Evolutionary conservation across 2,329 filamentous ascomycete species (phyloP).

Genomic region (Pseudopithomyces maydicus): DNA sequence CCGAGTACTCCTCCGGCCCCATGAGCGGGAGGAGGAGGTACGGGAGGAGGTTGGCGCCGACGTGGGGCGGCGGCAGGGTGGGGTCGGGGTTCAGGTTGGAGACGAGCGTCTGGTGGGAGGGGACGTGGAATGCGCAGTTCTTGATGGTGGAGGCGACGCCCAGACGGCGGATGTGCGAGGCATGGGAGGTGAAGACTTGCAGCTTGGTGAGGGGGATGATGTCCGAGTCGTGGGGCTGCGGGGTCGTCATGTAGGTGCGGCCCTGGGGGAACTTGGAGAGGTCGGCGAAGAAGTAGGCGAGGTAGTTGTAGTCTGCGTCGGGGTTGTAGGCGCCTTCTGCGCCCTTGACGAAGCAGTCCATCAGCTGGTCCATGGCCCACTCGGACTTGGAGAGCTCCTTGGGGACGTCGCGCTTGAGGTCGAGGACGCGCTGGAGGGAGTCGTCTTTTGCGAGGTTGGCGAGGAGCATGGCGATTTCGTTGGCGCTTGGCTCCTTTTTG

Average conservation of each 20-base stretch:
- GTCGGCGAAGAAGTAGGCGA: slow-evolving; percentile 93
- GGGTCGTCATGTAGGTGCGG: slow-evolving; percentile 73
- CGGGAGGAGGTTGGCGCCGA: slow-evolving; percentile 79
- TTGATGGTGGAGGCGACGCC: slow-evolving; percentile 98
- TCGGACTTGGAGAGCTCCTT: slow-evolving; percentile 73
- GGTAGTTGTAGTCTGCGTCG: slow-evolving; percentile 85
- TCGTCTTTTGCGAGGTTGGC: slow-evolving; percentile 89
- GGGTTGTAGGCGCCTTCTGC: slow-evolving; percentile 83
- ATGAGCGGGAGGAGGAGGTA: slow-evolving; percentile 89
- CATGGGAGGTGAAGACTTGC: slow-evolving; percentile 91
- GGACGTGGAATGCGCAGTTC: slow-evolving; percentile 84
- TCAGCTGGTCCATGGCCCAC: slow-evolving; percentile 82
- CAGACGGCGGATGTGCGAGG: slow-evolving; percentile 79
- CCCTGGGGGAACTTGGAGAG: slow-evolving; percentile 78
- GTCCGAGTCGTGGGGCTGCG: slow-evolving; percentile 74
- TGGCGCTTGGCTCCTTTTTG: slow-evolving; percentile 77
- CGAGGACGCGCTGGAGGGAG: slow-evolving; percentile 69
- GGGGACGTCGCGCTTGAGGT: slow-evolving; percentile 70
- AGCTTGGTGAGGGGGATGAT: slow-evolving; percentile 91
- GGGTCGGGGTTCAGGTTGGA: slow-evolving; percentile 44
- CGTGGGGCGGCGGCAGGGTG: slow-evolving; percentile 54
- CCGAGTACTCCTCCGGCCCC: slow-evolving; percentile 83
- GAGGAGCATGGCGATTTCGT: slow-evolving; percentile 87
- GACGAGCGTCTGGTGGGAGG: slow-evolving; percentile 73
- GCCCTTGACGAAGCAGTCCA: slow-evolving; percentile 96